phyloP scores from a whole-genome alignment of 305 asterid species.

The Stenogyne calaminthoides region DNA sequence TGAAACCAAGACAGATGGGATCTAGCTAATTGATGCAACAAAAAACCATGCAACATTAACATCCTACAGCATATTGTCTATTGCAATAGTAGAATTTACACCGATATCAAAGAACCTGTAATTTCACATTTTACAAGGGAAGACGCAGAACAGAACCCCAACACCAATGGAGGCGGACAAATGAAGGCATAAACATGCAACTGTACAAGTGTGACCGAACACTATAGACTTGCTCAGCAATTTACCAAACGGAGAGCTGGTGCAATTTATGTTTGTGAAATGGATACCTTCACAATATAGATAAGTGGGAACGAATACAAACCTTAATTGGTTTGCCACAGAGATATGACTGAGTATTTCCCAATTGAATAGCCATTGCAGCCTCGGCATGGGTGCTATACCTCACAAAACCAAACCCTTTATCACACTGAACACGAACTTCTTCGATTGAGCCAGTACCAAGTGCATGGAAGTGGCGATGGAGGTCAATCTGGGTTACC shows the following conservation, averaged over 20 bases:
- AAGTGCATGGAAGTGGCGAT: conserved; percentile 76
- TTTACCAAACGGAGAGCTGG: neutral
- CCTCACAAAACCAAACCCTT: conserved; percentile 92
- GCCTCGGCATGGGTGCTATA: conserved; percentile 90
- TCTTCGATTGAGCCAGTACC: conserved; percentile 94
- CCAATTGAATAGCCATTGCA: conserved; percentile 77
- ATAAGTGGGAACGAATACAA: conserved; percentile 13
- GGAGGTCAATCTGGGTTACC: conserved; percentile 85
- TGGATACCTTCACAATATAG: conserved; percentile 1
- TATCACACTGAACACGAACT: conserved; percentile 87
- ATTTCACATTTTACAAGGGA: neutral
- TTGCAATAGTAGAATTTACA: neutral
- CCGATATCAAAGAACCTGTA: neutral
- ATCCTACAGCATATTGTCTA: neutral
- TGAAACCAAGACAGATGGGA: neutral
- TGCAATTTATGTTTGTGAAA: neutral
- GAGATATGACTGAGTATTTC: conserved; percentile 68
- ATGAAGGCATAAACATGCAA: neutral
- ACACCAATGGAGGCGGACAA: neutral
- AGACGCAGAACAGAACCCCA: neutral
- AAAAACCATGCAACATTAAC: neutral
- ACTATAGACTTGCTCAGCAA: neutral
- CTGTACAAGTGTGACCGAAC: no score
- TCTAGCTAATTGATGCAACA: neutral
- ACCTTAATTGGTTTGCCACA: conserved; percentile 85